Base-by-base conservation (phyloP, 352 stramenopile species). In the Pythium rhizo-oryzae region DNA sequence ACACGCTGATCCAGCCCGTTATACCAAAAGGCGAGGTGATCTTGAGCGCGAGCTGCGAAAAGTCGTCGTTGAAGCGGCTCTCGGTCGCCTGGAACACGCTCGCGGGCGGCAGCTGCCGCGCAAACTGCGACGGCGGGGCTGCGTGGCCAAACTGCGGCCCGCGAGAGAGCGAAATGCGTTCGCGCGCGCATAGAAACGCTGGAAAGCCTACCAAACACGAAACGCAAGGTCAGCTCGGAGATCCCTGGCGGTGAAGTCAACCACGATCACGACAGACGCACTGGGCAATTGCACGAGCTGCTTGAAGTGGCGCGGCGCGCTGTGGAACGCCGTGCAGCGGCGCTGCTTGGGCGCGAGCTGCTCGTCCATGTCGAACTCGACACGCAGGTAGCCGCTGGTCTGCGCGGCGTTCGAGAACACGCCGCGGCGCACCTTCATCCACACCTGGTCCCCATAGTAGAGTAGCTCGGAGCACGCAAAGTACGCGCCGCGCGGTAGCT, bases 371-470 rank as follows among this genome's bases (percentile, higher is more conserved):
- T 89, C 81, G 6, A 89, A 80, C 33, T 84, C 68, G 19, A 90
- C 85, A 28, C 85, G 85, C 28, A 93, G 71, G 71, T 90, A 93
- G 15, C 85, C 85, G 53, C 64, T 70, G 68, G 85, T 90, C 56
- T 80, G 77, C 55, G 80, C 78, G 43, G 81, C 76, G 52, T 88
- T 93, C 28, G 85, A 92, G 63, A 93, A 93, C 54, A 79, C 78
- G 33, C 85, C 85, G 46, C 82, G 85, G 33, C 82, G 85, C 72
- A 92, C 91, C 62, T 92, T 87, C 62, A 93, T 80, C 85, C 85
- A 93, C 65, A 82, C 77, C 53, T 90, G 74, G 64, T 87, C 63
- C 4, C 82, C 79, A 44, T 86, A 86, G 46, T 79, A 85, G 0
- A 77, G 62, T 11, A 90, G 54, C 41, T 73, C 63, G 6, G 79